phyloP scores from a whole-genome alignment of 23 red algal species.

The Agarophyton chilense region DNA sequence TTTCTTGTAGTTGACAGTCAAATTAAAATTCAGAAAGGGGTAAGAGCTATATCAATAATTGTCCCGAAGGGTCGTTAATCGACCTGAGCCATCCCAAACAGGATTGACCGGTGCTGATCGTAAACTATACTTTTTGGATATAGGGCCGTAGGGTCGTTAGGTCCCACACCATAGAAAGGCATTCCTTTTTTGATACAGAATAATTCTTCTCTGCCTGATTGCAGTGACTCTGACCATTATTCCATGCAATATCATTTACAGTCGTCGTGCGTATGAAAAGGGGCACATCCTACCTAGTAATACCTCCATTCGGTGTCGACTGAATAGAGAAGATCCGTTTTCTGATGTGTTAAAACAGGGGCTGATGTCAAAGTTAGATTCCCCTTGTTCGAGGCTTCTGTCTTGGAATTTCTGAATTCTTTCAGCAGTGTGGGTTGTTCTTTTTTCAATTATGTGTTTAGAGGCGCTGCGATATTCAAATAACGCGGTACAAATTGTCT shows the following conservation, averaged over 20 bases:
- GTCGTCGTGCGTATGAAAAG: conserved; percentile 5
- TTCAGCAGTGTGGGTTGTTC: not conserved
- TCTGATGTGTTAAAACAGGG: not conserved
- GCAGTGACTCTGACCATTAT: conserved; percentile 2
- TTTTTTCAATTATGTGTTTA: not conserved
- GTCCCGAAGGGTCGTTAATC: too few species aligned
- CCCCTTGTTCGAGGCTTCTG: not conserved
- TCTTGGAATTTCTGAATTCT: not conserved
- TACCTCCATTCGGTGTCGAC: conserved; percentile 8
- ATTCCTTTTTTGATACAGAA: conserved; percentile 1
- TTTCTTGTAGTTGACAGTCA: too few species aligned
- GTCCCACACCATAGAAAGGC: conserved; percentile 26
- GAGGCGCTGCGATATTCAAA: not conserved
- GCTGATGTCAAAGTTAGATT: not conserved
- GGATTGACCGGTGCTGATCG: too few species aligned
- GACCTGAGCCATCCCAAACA: too few species aligned
- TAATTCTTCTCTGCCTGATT: not conserved
- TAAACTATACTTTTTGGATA: too few species aligned
- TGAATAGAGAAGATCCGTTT: not conserved
- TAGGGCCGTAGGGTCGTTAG: not conserved
- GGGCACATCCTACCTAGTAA: conserved; percentile 8
- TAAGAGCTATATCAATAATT: too few species aligned
- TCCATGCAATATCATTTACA: not conserved
- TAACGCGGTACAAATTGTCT: not conserved
- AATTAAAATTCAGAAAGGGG: too few species aligned